These are phyloP conservation scores for Fusarium abutilonis DNA, from an alignment of 2,329 filamentous ascomycete genomes.

Conservation along the genomic window DNA sequence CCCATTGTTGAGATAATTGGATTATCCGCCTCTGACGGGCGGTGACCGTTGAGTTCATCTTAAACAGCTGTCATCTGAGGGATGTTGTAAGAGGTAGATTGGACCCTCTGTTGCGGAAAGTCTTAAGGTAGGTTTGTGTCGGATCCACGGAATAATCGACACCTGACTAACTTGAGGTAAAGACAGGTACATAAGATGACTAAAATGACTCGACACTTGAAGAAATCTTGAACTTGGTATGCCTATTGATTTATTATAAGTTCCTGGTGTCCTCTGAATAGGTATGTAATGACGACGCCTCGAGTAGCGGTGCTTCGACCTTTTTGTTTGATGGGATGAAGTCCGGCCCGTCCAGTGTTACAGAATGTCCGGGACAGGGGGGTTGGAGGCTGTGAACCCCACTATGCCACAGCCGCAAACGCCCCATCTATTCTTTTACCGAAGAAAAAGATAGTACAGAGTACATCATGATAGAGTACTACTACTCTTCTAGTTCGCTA, in stretches of 20 bases:
- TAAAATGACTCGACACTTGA: not conserved
- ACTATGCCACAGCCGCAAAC: slow-evolving; percentile 44
- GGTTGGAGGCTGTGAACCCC: slow-evolving; percentile 32
- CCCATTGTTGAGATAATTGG: slow-evolving; percentile 62
- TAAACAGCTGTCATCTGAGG: not conserved
- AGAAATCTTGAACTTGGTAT: not conserved
- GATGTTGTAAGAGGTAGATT: not conserved
- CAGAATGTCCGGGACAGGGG: slow-evolving; percentile 21
- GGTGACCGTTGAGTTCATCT: slow-evolving; percentile 49
- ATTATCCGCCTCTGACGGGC: slow-evolving; percentile 60
- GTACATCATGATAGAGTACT: too few species aligned
- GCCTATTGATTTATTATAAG: not conserved
- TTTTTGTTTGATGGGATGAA: not conserved
- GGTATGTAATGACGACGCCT: too few species aligned
- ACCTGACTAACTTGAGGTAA: too few species aligned
- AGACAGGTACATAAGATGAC: not conserved
- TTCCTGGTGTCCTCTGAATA: not conserved
- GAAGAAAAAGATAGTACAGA: not conserved
- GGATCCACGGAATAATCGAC: too few species aligned
- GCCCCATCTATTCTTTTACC: slow-evolving; percentile 9
- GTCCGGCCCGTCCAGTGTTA: slow-evolving; percentile 5
- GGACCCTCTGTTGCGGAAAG: slow-evolving; percentile 23
- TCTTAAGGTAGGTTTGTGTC: too few species aligned
- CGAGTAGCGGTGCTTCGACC: slow-evolving; percentile 15
- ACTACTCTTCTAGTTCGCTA: too few species aligned